Base-by-base conservation (phyloP, 2,329 filamentous ascomycete genomes). In the Westerdykella ornata region DNA sequence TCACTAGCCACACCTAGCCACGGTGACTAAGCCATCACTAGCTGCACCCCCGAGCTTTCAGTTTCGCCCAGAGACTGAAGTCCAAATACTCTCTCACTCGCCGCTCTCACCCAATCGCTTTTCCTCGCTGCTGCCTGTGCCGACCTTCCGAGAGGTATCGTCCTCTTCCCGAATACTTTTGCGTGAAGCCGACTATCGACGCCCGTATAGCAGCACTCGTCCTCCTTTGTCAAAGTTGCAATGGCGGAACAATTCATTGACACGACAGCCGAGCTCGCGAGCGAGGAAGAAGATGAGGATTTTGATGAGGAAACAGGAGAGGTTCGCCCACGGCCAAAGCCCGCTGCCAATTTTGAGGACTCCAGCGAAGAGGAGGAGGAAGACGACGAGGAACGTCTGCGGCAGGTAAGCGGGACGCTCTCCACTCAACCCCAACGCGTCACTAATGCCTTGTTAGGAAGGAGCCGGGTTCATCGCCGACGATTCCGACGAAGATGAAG, bases 401-500 rank as follows among this genome's bases (percentile, higher is more conserved):
- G 51, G 43, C 46, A 58, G 51, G 62, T 58, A 57, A 53, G 61
- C 43, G 35, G 20, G 11, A 15, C 31, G 41, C 19, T 26, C 44
- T 54, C 39, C 42, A 38, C 45, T 34, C 19, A 35, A 20, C 29
- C 22, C 20, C 11, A 39, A 18, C 37, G 15, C 26, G 16, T 36
- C 45, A 43, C 56, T 60, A 40, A 60, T 46, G 33, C 29, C 17
- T 45, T 14, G 5, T 35, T 42, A 95, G 88, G 78, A 94, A 51
- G 85, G 85, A 39, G 88, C 94, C 72, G 90, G 89, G 18, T 98
- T 97, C 69, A 96, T 98, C 52, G 88, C 94, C 49, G 88, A 94
- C 58, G 89, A 95, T 59, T 88, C 90, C 47, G 84, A 86, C 45
- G 84, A 84, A 36, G 78, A 82, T 37, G 81, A 81, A 22, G 78